Evolutionary conservation across 1,139 yeast genomes (phyloP).

Genomic region (Cylindricascospora bacillispora): DNA sequence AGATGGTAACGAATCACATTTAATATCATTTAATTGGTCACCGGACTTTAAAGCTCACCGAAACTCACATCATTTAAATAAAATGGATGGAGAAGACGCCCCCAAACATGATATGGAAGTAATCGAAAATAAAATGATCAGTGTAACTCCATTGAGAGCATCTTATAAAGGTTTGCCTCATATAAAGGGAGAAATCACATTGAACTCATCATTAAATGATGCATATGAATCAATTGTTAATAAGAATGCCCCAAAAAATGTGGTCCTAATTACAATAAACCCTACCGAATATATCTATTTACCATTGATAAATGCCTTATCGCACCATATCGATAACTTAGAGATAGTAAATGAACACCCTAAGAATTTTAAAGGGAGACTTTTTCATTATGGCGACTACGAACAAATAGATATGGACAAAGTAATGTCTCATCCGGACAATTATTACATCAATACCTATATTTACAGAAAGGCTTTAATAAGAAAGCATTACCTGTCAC

Average conservation of each 20-base stretch:
- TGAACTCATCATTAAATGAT: constrained; percentile 11
- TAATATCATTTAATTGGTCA: constrained; percentile 55
- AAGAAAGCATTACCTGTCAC: constrained; percentile 76
- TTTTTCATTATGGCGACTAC: constrained; percentile 79
- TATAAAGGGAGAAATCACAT: constrained; percentile 42
- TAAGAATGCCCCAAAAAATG: background rate
- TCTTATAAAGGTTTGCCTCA: constrained; percentile 46
- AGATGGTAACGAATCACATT: constrained; percentile 30
- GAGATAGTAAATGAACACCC: constrained; percentile 10
- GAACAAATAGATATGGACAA: constrained; percentile 73
- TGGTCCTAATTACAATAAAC: constrained; percentile 24
- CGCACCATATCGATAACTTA: constrained; percentile 19
- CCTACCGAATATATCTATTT: constrained; percentile 42
- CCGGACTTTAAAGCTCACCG: constrained; percentile 72
- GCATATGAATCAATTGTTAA: background rate
- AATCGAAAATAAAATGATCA: constrained; percentile 35
- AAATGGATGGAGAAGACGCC: constrained; percentile 35
- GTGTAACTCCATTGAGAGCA: constrained; percentile 80
- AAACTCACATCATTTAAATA: constrained; percentile 34
- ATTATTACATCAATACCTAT: constrained; percentile 66
- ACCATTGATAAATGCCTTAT: constrained; percentile 38
- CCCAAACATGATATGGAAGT: constrained; percentile 31
- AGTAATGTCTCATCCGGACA: constrained; percentile 25
- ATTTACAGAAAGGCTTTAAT: constrained; percentile 79
- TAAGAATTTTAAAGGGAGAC: constrained; percentile 6